Percentiles rank a stretch among this genome's conserved stretches.
phyloP scores from a whole-genome alignment of 2,329 filamentous ascomycete genomes.

The Tolypocladium tundrense region DNA sequence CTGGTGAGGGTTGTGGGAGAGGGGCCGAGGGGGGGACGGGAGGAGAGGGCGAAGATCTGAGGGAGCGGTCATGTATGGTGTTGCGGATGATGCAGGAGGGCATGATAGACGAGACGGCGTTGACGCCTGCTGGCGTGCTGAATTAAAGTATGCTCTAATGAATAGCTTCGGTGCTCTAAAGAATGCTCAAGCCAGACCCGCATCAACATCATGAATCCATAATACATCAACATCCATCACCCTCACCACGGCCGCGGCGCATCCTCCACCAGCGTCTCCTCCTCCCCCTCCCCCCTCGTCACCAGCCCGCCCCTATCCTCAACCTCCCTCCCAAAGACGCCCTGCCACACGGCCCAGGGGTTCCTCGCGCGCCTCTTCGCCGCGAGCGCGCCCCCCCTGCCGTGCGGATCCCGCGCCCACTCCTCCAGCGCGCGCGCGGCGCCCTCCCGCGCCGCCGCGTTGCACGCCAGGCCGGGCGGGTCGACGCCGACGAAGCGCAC shows the following conservation, averaged over 20 bases:
- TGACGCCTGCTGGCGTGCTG: neutral
- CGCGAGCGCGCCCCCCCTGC: constrained; percentile 30
- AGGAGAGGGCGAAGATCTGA: constrained; percentile 19
- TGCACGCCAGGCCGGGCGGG: constrained; percentile 36
- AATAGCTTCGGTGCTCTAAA: neutral
- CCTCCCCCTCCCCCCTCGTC: constrained; percentile 20
- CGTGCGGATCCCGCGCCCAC: constrained; percentile 44
- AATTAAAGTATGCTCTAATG: neutral
- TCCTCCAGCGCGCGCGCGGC: constrained; percentile 31
- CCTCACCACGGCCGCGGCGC: constrained; percentile 25
- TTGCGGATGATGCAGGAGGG: no score
- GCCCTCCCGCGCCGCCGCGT: constrained; percentile 28
- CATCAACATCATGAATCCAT: neutral
- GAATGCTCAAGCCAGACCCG: neutral
- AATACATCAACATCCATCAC: neutral
- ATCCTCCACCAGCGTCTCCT: constrained; percentile 29
- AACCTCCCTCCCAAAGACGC: constrained; percentile 30
- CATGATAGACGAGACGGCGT: neutral
- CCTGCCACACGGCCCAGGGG: constrained; percentile 34
- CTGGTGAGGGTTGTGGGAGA: constrained; percentile 37
- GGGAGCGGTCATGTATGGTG: neutral
- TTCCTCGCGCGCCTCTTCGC: constrained; percentile 40
- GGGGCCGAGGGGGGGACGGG: constrained; percentile 10
- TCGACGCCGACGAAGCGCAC: constrained; percentile 53
- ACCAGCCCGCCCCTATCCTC: constrained; percentile 25